These are phyloP conservation scores for Thielaviopsis euricoi DNA, from an alignment of 2,329 filamentous ascomycete genomes.

Conservation along the genomic window DNA sequence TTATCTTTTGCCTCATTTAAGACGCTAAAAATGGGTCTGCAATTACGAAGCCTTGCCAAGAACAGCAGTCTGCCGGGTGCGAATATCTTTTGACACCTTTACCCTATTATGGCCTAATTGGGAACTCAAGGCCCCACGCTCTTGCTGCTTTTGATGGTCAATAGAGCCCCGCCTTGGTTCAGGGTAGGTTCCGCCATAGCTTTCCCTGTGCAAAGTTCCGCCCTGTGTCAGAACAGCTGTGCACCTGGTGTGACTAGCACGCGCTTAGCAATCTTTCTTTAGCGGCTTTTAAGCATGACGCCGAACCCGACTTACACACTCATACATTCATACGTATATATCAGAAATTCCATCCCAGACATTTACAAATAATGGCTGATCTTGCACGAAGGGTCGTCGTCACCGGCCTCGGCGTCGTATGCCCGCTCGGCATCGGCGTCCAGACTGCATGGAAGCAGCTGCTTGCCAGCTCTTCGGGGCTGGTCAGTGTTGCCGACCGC, in stretches of 20 bases:
- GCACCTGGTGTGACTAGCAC: neutral
- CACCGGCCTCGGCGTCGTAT: slow-evolving; percentile 67
- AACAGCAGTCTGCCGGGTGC: neutral
- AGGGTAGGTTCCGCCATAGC: neutral
- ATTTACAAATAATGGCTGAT: neutral
- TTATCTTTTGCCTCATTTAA: neutral
- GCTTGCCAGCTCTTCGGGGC: slow-evolving; percentile 61
- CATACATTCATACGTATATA: neutral
- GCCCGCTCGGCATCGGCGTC: slow-evolving; percentile 67
- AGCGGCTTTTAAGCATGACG: neutral
- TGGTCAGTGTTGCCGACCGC: slow-evolving; percentile 52
- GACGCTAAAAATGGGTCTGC: neutral
- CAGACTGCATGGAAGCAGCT: slow-evolving; percentile 67
- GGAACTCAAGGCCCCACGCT: neutral
- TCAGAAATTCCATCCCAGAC: no score
- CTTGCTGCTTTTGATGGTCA: neutral
- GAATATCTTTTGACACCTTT: neutral
- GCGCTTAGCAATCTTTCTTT: neutral
- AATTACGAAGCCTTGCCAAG: neutral
- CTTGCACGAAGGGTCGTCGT: slow-evolving; percentile 55
- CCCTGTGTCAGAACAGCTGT: neutral
- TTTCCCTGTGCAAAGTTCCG: neutral
- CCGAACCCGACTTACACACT: neutral
- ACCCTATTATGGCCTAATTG: neutral
- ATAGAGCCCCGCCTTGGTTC: neutral